These are phyloP conservation scores for Aspergillus sp. DNA, from an alignment of 2,329 filamentous ascomycete species.

Conservation along the genomic window DNA sequence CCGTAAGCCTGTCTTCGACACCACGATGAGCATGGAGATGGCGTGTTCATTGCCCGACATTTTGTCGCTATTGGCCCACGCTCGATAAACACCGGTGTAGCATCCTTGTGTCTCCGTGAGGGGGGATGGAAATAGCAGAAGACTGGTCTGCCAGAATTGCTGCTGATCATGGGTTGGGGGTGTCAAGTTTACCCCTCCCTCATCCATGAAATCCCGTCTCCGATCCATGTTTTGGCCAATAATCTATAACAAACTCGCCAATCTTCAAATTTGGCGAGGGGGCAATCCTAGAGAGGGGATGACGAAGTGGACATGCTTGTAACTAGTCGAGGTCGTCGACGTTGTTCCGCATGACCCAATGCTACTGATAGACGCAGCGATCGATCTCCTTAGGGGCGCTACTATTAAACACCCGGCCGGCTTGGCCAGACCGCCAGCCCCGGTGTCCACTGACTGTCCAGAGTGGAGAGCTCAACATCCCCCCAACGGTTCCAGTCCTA, in stretches of 20 bases:
- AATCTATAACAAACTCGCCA: not conserved
- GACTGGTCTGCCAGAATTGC: not conserved
- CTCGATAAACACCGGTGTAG: not conserved
- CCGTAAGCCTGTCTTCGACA: not conserved
- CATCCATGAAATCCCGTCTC: not conserved
- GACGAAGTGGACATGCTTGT: not conserved
- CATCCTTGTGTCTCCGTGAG: slow-evolving; percentile 11
- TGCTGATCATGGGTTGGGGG: slow-evolving; percentile 4
- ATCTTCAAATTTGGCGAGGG: not conserved
- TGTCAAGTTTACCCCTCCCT: slow-evolving; percentile 10
- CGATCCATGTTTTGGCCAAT: not conserved
- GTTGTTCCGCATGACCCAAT: not conserved
- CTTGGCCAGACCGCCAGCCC: slow-evolving; percentile 20
- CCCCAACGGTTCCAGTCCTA: slow-evolving; percentile 17
- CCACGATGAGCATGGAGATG: not conserved
- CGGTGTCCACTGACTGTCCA: slow-evolving; percentile 7
- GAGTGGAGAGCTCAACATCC: slow-evolving; percentile 11
- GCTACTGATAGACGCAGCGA: slow-evolving; percentile 8
- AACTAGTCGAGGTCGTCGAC: not conserved
- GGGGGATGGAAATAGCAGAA: not conserved
- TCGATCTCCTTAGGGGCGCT: slow-evolving; percentile 11
- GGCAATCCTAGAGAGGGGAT: not conserved
- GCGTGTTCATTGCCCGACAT: slow-evolving; percentile 5
- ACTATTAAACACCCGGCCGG: slow-evolving; percentile 18
- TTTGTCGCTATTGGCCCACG: slow-evolving; percentile 15